Evolutionary conservation across 306 rosid genomes (phyloP).

Genomic region (Pyrus communis): DNA sequence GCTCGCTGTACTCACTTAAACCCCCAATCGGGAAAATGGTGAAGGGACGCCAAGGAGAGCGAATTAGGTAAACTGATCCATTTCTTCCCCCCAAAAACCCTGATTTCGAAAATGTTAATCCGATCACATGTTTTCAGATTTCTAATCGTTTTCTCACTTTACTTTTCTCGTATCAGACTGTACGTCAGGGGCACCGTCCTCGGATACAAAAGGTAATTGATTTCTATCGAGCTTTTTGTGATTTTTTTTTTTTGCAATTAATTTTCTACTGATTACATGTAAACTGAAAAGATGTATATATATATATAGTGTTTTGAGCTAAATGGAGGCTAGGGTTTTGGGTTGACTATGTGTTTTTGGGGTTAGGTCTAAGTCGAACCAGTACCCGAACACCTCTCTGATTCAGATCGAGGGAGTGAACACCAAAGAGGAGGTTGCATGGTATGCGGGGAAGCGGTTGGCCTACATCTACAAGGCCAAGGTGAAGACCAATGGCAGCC

Average conservation of each 20-base stretch:
- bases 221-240: neutral
- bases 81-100: neutral
- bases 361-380: constrained; percentile 82
- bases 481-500: constrained; percentile 73
- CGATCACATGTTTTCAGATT: neutral
- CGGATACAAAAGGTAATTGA: constrained; percentile 80
- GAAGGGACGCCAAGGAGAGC: constrained; percentile 89
- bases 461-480: constrained; percentile 90
- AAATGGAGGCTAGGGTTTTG: neutral
- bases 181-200: constrained; percentile 79
- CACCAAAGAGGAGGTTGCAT: constrained; percentile 86
- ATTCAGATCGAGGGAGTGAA: constrained; percentile 89
- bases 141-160: neutral
- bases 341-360: neutral
- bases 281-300: neutral
- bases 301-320: neutral
- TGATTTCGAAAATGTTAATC: neutral
- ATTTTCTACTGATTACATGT: neutral
- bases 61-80: constrained; percentile 50
- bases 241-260: neutral
- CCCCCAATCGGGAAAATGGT: constrained; percentile 41
- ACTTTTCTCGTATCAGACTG: constrained; percentile 35
- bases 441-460: constrained; percentile 82
- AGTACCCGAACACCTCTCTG: constrained; percentile 77
- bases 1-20: neutral